Conservation (phyloP, 192 early-diverging fungal genomes). For the Ramicandelaber brevisporus region DNA sequence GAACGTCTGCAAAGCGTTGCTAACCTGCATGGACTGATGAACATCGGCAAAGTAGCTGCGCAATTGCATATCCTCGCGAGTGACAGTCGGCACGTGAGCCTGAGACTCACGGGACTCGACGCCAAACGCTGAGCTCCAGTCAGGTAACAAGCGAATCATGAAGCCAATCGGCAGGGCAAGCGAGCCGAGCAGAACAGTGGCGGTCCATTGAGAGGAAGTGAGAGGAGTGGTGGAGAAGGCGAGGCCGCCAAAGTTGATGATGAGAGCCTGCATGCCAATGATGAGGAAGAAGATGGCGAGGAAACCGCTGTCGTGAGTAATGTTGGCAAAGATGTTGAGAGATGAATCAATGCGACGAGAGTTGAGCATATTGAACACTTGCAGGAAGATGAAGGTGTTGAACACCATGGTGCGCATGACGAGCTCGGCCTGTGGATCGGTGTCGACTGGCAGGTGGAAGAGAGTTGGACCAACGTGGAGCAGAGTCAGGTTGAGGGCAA, state of each 20-base stretch:
- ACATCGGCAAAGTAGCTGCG: too few relatives aligned
- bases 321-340: slow-evolving; percentile 71
- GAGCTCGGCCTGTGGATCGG: slow-evolving; percentile 7
- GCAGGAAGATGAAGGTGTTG: slow-evolving; percentile 83
- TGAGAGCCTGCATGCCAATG: slow-evolving; percentile 46
- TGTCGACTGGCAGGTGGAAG: slow-evolving; percentile 22
- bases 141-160: slow-evolving; percentile 54
- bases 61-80: too few relatives aligned
- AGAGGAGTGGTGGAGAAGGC: slow-evolving; percentile 68
- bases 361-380: slow-evolving; percentile 92
- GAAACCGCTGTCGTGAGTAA: slow-evolving; percentile 60
- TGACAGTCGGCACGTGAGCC: slow-evolving; percentile 7
- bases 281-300: slow-evolving; percentile 46
- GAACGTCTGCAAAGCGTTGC: too few relatives aligned
- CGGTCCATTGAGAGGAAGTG: slow-evolving; percentile 38
- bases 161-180: slow-evolving; percentile 61
- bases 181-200: slow-evolving; percentile 53
- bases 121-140: slow-evolving; percentile 23
- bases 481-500: slow-evolving; percentile 37
- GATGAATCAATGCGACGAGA: slow-evolving; percentile 48
- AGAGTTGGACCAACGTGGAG: slow-evolving; percentile 25
- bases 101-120: slow-evolving; percentile 18
- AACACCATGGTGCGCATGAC: slow-evolving; percentile 61
- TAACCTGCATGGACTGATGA: too few relatives aligned
- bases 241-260: slow-evolving; percentile 66